Evolutionary conservation across 2,329 filamentous ascomycete species (phyloP), one percentile per base, ranked within the genome.

Genomic region (Ceratocystis alfenasii): DNA sequence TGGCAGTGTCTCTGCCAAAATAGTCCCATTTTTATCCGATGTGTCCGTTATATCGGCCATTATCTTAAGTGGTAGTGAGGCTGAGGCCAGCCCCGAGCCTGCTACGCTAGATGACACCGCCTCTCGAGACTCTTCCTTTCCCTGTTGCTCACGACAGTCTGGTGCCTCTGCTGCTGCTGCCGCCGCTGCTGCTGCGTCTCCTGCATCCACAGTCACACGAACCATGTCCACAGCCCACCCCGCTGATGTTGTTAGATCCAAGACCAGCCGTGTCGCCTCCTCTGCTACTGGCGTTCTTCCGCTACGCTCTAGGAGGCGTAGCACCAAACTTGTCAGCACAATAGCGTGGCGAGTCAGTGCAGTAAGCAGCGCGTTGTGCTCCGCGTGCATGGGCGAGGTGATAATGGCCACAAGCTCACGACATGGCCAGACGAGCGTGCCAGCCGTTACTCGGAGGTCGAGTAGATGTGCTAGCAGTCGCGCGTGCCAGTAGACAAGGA

Each of bases 401-500:
- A 66, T 5, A 15, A 66, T 30, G 17, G 30, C n/a, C 8, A 63
- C 48, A 7, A 57, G 30, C 20, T 66, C 60, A 6, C 60, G 36
- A 22, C 65, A 63, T 20, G 50, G 48, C 48, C 48, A 46, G 8
- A 66, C 6, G 5, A 66, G 48, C 4, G 46, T 20, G 30, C 20
- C 33, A 10, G 36, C 25, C 22, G 50, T n/a, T 17, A 46, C 78
- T 10, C 78, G 78, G 1, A 83, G 80, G 46, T 81, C 82, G 65
- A 86, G 77, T 1, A 88, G 78, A 63, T 85, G 83, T 8, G 83
- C 79, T 20, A 90, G 77, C 7, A 89, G 78, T 68, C 85, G 83
- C 69, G 83, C 80, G 72, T 89, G 86, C 82, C 87, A 88, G 74
- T 88, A 89, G 20, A 82, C 82, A 28, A 90, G 78, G 70, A 87